Conservation (phyloP, 164 flowering plant species). For the Litsea cubeba region DNA sequence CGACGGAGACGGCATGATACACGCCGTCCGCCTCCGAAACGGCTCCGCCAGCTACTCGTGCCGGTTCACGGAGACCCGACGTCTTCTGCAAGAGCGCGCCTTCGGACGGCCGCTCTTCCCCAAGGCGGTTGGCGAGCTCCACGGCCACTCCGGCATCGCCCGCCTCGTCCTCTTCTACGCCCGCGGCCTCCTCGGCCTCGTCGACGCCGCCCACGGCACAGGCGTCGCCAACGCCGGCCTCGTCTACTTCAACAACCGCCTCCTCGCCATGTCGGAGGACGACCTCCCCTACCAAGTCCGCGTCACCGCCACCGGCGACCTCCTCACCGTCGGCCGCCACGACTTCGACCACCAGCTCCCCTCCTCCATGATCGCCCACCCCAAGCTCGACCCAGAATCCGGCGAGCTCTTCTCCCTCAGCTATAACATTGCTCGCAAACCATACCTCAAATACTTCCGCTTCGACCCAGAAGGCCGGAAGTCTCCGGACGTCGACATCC, state of each 20-base stretch:
- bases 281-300: slow-evolving; percentile 51
- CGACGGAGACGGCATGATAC: slow-evolving; percentile 96
- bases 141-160: slow-evolving; percentile 84
- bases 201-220: slow-evolving; percentile 54
- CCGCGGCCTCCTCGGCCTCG: slow-evolving; percentile 50
- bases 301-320: slow-evolving; percentile 53
- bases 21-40: slow-evolving; percentile 45
- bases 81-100: slow-evolving; percentile 57
- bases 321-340: slow-evolving; percentile 63
- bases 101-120: slow-evolving; percentile 79
- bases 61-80: slow-evolving; percentile 65
- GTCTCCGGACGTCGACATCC: slow-evolving; percentile 70
- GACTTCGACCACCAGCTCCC: slow-evolving; percentile 54
- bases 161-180: slow-evolving; percentile 67
- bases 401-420: slow-evolving; percentile 72
- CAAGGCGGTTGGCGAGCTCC: slow-evolving; percentile 89
- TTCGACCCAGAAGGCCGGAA: slow-evolving; percentile 57
- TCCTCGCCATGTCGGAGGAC: slow-evolving; percentile 87
- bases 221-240: slow-evolving; percentile 94
- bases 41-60: slow-evolving; percentile 71
- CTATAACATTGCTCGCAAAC: slow-evolving; percentile 77
- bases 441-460: slow-evolving; percentile 72
- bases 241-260: slow-evolving; percentile 64
- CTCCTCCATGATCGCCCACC: slow-evolving; percentile 93
- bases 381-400: slow-evolving; percentile 72